Percentiles rank a stretch among this genome's conserved stretches.
Conservation (phyloP, 495 filamentous ascomycete genomes). For the Cairneyella variabilis region DNA sequence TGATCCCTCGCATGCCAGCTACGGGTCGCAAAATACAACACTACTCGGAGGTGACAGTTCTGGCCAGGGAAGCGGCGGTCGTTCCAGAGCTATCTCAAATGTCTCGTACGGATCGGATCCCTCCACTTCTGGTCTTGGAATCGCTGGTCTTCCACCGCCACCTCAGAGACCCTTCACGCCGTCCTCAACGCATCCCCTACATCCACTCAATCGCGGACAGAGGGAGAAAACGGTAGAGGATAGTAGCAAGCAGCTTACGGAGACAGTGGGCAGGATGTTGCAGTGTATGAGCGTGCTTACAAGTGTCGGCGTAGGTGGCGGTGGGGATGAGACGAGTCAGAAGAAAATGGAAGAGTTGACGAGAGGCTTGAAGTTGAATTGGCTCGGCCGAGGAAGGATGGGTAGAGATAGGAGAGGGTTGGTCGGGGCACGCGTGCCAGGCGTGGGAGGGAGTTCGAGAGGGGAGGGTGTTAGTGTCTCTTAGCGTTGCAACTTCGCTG, state of each 20-base stretch:
- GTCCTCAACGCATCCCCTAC: constrained; percentile 38
- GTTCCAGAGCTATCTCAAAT: constrained; percentile 80
- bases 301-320: constrained; percentile 47
- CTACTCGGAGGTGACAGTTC: constrained; percentile 58
- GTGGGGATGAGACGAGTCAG: constrained; percentile 60
- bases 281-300: constrained; percentile 92
- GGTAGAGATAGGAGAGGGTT: constrained; percentile 87
- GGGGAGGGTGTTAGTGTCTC: background rate
- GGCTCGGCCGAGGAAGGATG: constrained; percentile 86
- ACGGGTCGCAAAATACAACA: constrained; percentile 70
- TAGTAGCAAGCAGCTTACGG: constrained; percentile 74
- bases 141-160: constrained; percentile 20
- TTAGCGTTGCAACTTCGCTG: too few species aligned
- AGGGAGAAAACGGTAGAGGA: constrained; percentile 53
- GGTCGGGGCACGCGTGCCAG: constrained; percentile 42
- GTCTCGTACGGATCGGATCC: constrained; percentile 62
- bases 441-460: constrained; percentile 1
- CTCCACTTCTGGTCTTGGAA: constrained; percentile 29
- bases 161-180: constrained; percentile 51
- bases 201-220: background rate
- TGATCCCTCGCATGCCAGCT: constrained; percentile 65
- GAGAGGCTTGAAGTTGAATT: constrained; percentile 89
- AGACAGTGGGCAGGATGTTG: constrained; percentile 92
- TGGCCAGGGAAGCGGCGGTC: constrained; percentile 37
- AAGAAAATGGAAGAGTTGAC: constrained; percentile 77